Percentiles rank a stretch among this genome's conserved stretches.
phyloP scores from a whole-genome alignment of 192 early-diverging fungal genomes.

The Glomus cerebriforme region DNA sequence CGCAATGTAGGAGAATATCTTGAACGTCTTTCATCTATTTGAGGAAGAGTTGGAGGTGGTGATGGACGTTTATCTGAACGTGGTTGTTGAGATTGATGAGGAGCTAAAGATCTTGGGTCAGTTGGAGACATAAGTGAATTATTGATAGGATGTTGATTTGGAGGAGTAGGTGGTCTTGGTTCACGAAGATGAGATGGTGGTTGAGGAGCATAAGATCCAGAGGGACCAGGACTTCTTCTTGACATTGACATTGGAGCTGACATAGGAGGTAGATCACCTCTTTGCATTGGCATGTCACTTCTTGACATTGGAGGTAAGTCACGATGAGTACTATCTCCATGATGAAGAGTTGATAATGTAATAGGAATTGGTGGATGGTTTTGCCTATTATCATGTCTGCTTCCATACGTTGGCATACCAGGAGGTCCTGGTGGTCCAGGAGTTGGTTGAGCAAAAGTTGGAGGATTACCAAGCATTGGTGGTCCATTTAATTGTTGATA shows the following conservation, averaged over 20 bases:
- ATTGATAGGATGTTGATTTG: constrained; percentile 9
- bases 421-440: constrained; percentile 31
- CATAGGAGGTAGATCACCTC: constrained; percentile 28
- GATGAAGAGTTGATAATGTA: constrained; percentile 14
- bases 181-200: constrained; percentile 18
- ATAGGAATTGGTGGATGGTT: constrained; percentile 5
- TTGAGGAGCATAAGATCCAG: neutral
- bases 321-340: constrained; percentile 3
- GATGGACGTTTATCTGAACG: constrained; percentile 25
- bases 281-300: neutral
- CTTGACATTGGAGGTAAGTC: constrained; percentile 29
- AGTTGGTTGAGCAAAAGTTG: constrained; percentile 17
- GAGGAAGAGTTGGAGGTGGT: constrained; percentile 24
- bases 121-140: constrained; percentile 25
- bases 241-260: neutral
- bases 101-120: constrained; percentile 1
- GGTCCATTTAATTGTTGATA: constrained; percentile 24
- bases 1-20: constrained; percentile 14
- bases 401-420: constrained; percentile 16
- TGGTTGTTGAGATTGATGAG: constrained; percentile 17
- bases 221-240: constrained; percentile 25
- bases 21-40: constrained; percentile 13
- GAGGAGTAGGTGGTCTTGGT: constrained; percentile 12
- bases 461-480: constrained; percentile 26
- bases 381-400: constrained; percentile 9